Conservation (phyloP, 768 basidiomycete species). For the Sarcodon sp. region DNA sequence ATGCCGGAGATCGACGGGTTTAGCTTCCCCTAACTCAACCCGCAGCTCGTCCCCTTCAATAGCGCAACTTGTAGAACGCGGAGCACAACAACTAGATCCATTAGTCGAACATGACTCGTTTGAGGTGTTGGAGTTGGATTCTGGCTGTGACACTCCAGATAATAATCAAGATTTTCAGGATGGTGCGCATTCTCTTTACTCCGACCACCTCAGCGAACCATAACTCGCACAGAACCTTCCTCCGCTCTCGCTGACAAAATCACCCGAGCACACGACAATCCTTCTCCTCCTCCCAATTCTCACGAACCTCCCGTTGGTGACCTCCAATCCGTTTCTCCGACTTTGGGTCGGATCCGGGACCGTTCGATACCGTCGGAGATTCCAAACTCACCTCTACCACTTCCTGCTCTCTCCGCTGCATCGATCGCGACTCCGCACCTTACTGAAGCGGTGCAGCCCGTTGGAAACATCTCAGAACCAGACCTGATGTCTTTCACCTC, state of each 20-base stretch:
- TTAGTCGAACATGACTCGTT: constrained; percentile 3
- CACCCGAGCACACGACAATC: constrained; percentile 60
- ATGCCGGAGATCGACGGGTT: constrained; percentile 37
- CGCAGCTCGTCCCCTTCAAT: not conserved
- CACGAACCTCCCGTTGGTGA: not conserved
- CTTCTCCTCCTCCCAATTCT: constrained; percentile 47
- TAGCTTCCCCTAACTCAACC: constrained; percentile 23
- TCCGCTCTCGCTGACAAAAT: constrained; percentile 55
- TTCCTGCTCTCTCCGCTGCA: not conserved
- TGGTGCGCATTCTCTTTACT: constrained; percentile 13
- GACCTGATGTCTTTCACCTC: constrained; percentile 32
- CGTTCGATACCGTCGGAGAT: not conserved
- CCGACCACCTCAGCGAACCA: not conserved
- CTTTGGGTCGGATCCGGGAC: not conserved
- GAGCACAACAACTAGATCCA: not conserved
- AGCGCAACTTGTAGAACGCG: not conserved
- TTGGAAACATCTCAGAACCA: constrained; percentile 9
- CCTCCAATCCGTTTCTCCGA: not conserved
- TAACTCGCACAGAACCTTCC: constrained; percentile 37
- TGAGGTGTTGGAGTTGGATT: constrained; percentile 16
- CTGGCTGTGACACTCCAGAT: constrained; percentile 12
- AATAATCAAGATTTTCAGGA: constrained; percentile 19
- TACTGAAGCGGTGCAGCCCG: not conserved
- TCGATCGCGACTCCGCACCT: too few species aligned
- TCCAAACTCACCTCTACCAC: not conserved